Evolutionary conservation across 257 asterid species (phyloP).

Genomic region (Nicotiana tabacum): DNA sequence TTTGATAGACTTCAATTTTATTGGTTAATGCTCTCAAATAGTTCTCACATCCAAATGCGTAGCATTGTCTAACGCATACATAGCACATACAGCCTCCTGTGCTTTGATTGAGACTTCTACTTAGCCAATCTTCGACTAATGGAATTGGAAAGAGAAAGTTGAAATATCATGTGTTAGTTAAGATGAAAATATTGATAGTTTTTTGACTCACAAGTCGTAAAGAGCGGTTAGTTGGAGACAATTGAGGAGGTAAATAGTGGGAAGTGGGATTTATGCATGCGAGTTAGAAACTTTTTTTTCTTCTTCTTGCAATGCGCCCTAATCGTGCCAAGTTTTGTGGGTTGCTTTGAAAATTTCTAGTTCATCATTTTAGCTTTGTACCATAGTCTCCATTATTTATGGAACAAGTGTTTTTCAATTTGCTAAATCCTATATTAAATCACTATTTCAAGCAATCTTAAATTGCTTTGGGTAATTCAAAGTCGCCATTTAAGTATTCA

Average conservation of each 20-base stretch:
- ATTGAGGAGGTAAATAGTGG: neutral
- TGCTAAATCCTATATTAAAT: neutral
- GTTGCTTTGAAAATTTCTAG: neutral
- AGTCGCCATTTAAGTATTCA: no score
- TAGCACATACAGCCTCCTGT: neutral
- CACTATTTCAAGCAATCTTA: neutral
- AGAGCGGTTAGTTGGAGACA: neutral
- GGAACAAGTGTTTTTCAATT: neutral
- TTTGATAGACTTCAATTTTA: no score
- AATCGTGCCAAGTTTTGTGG: slow-evolving; percentile 1
- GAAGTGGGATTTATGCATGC: neutral
- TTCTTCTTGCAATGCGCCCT: neutral
- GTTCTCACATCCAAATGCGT: neutral
- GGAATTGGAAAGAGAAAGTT: neutral
- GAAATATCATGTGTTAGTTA: neutral
- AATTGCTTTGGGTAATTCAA: neutral
- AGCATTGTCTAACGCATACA: neutral
- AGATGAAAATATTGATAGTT: neutral
- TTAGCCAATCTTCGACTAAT: neutral
- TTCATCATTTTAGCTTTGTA: neutral
- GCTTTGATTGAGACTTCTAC: neutral
- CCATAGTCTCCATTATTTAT: neutral
- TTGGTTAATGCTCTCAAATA: neutral
- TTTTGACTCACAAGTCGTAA: slow-evolving; percentile 1
- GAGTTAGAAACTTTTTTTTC: neutral